A percentile compares a stretch with the other conserved stretches of the same genome.
phyloP scores from a whole-genome alignment of 1,139 yeast genomes.

The Yamadazyma dushanensis region DNA sequence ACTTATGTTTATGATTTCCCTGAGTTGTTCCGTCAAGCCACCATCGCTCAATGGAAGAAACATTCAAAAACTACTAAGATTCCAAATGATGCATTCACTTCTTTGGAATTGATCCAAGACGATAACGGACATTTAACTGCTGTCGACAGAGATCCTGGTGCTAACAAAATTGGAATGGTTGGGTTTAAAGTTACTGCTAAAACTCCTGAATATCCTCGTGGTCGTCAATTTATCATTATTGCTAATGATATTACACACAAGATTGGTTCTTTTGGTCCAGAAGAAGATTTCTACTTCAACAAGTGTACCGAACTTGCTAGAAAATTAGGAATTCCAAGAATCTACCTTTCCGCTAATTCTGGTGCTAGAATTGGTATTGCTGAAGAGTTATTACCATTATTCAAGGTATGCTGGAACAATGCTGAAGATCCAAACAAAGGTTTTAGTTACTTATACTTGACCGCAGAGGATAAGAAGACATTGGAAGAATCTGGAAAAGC shows the following conservation, averaged over 20 bases:
- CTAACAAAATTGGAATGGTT: slow-evolving; percentile 95
- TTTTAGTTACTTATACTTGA: slow-evolving; percentile 82
- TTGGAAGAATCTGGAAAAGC: slow-evolving; percentile 61
- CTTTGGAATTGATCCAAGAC: slow-evolving; percentile 83
- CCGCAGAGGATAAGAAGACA: slow-evolving; percentile 62
- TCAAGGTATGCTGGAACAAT: slow-evolving; percentile 92
- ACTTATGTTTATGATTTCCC: slow-evolving; percentile 99
- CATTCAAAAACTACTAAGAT: slow-evolving; percentile 53
- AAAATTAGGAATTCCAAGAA: slow-evolving; percentile 87
- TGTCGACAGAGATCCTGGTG: slow-evolving; percentile 93
- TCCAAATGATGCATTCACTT: slow-evolving; percentile 77
- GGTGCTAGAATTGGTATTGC: slow-evolving; percentile 99
- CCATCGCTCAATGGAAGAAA: slow-evolving; percentile 80
- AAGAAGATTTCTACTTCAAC: slow-evolving; percentile 87
- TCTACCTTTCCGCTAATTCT: slow-evolving; percentile 94
- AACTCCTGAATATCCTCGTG: slow-evolving; percentile 96
- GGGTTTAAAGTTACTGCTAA: slow-evolving; percentile 89
- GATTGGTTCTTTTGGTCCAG: slow-evolving; percentile 99
- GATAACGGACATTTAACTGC: slow-evolving; percentile 78
- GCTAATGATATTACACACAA: slow-evolving; percentile 97
- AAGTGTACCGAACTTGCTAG: slow-evolving; percentile 92
- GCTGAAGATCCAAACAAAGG: slow-evolving; percentile 77
- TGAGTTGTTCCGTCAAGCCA: slow-evolving; percentile 93
- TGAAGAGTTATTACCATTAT: slow-evolving; percentile 87
- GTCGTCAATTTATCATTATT: slow-evolving; percentile 87